Evolutionary conservation across 176 grass and related monocot species (phyloP), one percentile per base, ranked within the genome.

Genomic region (Luzula sylvatica): DNA sequence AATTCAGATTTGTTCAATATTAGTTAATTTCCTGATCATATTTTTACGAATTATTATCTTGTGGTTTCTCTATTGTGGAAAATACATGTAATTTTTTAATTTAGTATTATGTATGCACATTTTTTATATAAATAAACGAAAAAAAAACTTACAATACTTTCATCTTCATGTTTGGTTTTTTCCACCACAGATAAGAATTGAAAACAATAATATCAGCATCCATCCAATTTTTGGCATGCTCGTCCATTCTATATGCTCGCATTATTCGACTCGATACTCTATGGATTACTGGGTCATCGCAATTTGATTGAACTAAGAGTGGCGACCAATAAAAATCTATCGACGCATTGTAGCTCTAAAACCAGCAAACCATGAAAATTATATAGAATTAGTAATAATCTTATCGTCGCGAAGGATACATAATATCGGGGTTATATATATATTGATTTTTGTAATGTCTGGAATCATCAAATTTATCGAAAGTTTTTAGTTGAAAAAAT

Each of bases 281-380:
- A 42, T 94, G 88, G 13, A 82, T 87, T 9, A 80, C 71, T 3
- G 88, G 83, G 55, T 94, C 56, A 59, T 94, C 88, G 8, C 88
- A 83, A 52, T 94, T 94, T 2, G 88, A 94, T 46, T 94, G 82
- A 27, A 94, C 38, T 16, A 94, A 76, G 26, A 94, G 29, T 0
- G 88, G 88, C 3, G 92, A 82, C 92, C 92, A 98, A 46, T 98
- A 98, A 54, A 98, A 98, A 32, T 98, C 92, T 19, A 98, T 87
- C 1, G 85, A 74, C 11, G 63, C 85, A 52, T 98, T 90, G 50
- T 82, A 85, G 22, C 78, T 72, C 92, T 98, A 78, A 58, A 63
- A 80, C 3, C 5, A 35, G n/a, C n/a, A n/a, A n/a, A n/a, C n/a
- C n/a, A n/a, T n/a, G n/a, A 12, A 22, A 39, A 16, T 20, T 23